Evolutionary conservation across 495 filamentous ascomycete genomes (phyloP), one percentile per base, ranked within the genome.

Genomic region (Penicillium riverlandense): DNA sequence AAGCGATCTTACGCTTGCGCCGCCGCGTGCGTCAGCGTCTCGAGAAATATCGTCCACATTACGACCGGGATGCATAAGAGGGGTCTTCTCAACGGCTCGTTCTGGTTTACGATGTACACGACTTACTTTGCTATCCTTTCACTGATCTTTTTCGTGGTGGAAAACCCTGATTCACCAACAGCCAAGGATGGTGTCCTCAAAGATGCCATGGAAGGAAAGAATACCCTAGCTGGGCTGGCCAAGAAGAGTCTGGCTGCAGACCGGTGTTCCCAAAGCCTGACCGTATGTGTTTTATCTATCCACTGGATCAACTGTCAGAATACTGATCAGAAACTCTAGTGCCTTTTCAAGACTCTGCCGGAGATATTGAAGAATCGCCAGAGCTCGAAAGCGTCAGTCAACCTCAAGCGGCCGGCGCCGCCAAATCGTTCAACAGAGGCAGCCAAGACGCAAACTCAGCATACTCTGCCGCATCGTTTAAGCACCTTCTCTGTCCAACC

Each of bases 101-200:
- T 90, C 66, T 98, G 92, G 92, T 96, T 96, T 53, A 86, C 85
- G 38, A 88, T 96, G 67, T 97, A 96, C 52, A 95, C 92, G 2
- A 86, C 88, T 11, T 97, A 96, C 66, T 97, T 96, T 61, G 84
- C 90, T 15, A 89, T 96, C 35, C 72, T 98, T 8, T 89, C 90
- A 0, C 66, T 97, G 44, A 70, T 96, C 11, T 98, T 90, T 65
- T 96, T 84, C 54, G 88, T 88, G 0, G 64, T 96, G 11, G 91
- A 96, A 62, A 96, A 95, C 54, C 86, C 87, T 12, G 80, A 90
- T 45, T 88, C 84, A 50, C 58, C 76, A 4, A 78, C 72, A 4
- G 84, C 82, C n/a, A 78, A 86, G 32, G 70, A 79, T 30, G 84
- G 86, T 34, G 83, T 96, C 6, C 68, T 96, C 35, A 81, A 80